Conservation (phyloP, 2,329 filamentous ascomycete species). For the Thelonectria discophora region DNA sequence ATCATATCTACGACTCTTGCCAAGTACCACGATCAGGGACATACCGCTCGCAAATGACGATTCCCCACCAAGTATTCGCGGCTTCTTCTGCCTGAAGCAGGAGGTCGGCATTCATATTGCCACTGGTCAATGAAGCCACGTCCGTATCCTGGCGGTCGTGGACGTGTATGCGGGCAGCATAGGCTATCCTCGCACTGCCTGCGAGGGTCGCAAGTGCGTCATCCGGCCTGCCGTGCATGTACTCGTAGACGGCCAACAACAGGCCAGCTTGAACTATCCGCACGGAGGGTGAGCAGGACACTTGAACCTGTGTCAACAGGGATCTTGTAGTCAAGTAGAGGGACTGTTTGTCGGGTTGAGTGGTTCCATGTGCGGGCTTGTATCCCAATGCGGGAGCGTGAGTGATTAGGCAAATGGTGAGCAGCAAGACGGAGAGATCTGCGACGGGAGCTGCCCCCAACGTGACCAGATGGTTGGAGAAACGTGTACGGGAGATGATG, state of each 20-base stretch:
- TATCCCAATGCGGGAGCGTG: neutral
- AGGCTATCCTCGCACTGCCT: neutral
- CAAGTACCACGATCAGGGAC: neutral
- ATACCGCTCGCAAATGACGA: conserved; percentile 14
- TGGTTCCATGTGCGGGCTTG: neutral
- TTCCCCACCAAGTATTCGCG: conserved; percentile 16
- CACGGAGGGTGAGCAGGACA: neutral
- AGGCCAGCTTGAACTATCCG: conserved; percentile 8
- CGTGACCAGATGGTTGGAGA: neutral
- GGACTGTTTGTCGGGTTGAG: neutral
- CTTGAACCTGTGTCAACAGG: conserved; percentile 5
- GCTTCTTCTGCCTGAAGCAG: conserved; percentile 4
- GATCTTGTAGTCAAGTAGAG: neutral
- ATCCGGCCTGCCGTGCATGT: neutral
- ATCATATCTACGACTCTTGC: neutral
- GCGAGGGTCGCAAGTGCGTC: neutral
- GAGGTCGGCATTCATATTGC: neutral
- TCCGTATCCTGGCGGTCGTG: neutral
- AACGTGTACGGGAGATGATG: conserved; percentile 11
- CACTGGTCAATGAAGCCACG: no score
- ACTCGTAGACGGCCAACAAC: conserved; percentile 10
- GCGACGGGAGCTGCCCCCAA: neutral
- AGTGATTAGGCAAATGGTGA: neutral
- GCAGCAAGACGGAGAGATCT: conserved; percentile 2
- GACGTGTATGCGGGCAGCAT: neutral